These are phyloP conservation scores for Pseudoneurospora amorphoporcata DNA, from an alignment of 495 filamentous ascomycete genomes.

Conservation along the genomic window DNA sequence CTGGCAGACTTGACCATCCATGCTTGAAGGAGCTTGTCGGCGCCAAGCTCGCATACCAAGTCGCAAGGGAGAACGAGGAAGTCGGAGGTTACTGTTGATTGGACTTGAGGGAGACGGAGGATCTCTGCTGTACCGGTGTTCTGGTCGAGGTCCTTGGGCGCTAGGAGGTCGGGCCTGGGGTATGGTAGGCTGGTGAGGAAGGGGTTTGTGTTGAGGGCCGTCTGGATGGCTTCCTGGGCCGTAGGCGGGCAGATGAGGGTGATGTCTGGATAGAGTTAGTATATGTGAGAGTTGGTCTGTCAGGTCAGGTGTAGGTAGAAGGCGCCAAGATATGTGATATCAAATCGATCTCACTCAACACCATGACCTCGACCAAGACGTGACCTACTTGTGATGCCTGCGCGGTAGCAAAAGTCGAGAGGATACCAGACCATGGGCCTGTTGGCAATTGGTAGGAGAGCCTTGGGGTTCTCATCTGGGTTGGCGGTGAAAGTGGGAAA, in stretches of 20 bases:
- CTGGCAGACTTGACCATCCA: conserved; percentile 82
- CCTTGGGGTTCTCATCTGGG: conserved; percentile 83
- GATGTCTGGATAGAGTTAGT: conserved; percentile 49
- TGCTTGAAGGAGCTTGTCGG: conserved; percentile 68
- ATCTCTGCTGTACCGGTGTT: conserved; percentile 83
- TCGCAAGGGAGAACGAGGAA: conserved; percentile 92
- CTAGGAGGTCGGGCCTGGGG: conserved; percentile 63
- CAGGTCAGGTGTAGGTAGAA: too few relatives aligned
- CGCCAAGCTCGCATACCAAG: conserved; percentile 80
- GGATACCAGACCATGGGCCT: conserved; percentile 94
- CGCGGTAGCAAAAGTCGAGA: conserved; percentile 79
- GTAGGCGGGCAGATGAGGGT: conserved; percentile 73
- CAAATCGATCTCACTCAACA: conserved; percentile 7
- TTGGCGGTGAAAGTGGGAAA: conserved; percentile 87
- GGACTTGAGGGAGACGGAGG: conserved; percentile 68
- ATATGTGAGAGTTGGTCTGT: not conserved
- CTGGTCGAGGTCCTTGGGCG: conserved; percentile 59
- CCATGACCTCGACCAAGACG: not conserved
- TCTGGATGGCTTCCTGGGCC: conserved; percentile 56
- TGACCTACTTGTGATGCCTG: conserved; percentile 64
- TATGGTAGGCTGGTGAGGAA: conserved; percentile 71
- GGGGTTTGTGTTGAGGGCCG: conserved; percentile 76
- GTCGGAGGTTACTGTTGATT: conserved; percentile 61
- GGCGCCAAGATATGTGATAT: not conserved
- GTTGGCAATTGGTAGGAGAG: conserved; percentile 85